Base-by-base conservation (phyloP, 2,329 filamentous ascomycete species). In the Mariannaea elegans region DNA sequence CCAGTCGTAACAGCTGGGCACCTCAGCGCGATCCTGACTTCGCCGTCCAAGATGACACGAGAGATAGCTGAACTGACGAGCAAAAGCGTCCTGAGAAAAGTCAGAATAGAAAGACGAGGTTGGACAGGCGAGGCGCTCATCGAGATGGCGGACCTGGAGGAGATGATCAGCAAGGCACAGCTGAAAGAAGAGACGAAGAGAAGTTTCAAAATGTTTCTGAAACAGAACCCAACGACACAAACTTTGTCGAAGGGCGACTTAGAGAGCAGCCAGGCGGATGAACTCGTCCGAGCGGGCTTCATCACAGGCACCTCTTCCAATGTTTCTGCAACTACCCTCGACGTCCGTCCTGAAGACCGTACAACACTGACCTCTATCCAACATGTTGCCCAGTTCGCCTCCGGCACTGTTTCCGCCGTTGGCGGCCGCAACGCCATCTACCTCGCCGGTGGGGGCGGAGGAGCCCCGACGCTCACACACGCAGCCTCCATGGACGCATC, bases 341-440 rank as follows among this genome's bases (percentile, higher is more conserved):
- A 80, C 46, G 72, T 80, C 10, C 79, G 84, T 3, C 83, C 84
- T 0, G 84, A 85, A 52, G 82, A 84, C 54, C 80, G 80, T 63
- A 82, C 82, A 14, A 85, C 83, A 9, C 77, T 89, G 34, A 82
- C 84, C 21, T 87, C 86, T 3, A 79, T 93, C 9, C 84, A 88
- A 34, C 83, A 81, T 23, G 85, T 91, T 19, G 86, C 87, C 2
- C 82, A 80, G 62, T 87, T 89, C 19, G 86, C 89, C 5, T 89
- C 90, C 1, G 91, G 91, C 13, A 88, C 87, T 3, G 69, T 90
- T 2, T 88, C 81, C 7, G 89, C 90, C 1, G 86, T 93, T 1
- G 91, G 91, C 1, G 90, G 90, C 4, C 76, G 80, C n/a, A 85
- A 85, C 18, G 89, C 86, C 2, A 78, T 92, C 5, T 85, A 90